A percentile compares a stretch with the other conserved stretches of the same genome.
These are phyloP conservation scores for Hansenula lynferdii DNA, from an alignment of 1,139 yeast species.

Conservation along the genomic window DNA sequence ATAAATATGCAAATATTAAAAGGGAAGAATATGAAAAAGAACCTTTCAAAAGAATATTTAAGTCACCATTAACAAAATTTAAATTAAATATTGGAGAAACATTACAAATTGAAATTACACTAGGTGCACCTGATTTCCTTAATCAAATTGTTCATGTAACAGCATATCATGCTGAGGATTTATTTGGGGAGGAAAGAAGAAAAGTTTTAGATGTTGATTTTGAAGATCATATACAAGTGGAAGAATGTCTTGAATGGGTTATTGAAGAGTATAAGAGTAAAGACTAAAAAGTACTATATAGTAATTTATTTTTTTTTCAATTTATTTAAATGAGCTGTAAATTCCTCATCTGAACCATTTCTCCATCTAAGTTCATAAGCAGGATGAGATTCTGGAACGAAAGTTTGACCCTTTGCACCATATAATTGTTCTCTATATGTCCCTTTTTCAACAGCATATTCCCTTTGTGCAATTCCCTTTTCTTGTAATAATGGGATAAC, in stretches of 20 bases:
- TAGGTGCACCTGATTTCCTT: slow-evolving; percentile 25
- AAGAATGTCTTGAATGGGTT: slow-evolving; percentile 65
- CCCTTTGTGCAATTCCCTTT: slow-evolving; percentile 28
- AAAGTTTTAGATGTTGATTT: slow-evolving; percentile 41
- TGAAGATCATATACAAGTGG: slow-evolving; percentile 57
- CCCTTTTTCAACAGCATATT: slow-evolving; percentile 26
- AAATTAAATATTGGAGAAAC: slow-evolving; percentile 5
- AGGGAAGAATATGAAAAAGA: slow-evolving; percentile 16
- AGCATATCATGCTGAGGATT: slow-evolving; percentile 5
- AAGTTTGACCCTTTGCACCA: slow-evolving; percentile 7
- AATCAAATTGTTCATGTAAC: slow-evolving; percentile 16
- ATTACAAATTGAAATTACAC: slow-evolving; percentile 8
- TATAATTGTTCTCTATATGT: slow-evolving; percentile 14
- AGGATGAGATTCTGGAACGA: slow-evolving; percentile 11
- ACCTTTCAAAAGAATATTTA: slow-evolving; percentile 14
- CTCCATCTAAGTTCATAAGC: slow-evolving; percentile 11
- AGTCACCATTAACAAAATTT: slow-evolving; percentile 14
- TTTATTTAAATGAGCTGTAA: slow-evolving; percentile 1
- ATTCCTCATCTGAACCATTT: slow-evolving; percentile 8
- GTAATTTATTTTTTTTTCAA: background rate
- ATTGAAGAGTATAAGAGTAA: slow-evolving; percentile 24
- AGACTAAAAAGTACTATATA: background rate
- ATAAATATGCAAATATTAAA: slow-evolving; percentile 12
- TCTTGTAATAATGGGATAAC: slow-evolving; percentile 29
- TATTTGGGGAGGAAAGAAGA: slow-evolving; percentile 15